A percentile compares a stretch with the other conserved stretches of the same genome.
These are phyloP conservation scores for Spergularia azorica DNA, from an alignment of 179 eudicot species.

Conservation along the genomic window DNA sequence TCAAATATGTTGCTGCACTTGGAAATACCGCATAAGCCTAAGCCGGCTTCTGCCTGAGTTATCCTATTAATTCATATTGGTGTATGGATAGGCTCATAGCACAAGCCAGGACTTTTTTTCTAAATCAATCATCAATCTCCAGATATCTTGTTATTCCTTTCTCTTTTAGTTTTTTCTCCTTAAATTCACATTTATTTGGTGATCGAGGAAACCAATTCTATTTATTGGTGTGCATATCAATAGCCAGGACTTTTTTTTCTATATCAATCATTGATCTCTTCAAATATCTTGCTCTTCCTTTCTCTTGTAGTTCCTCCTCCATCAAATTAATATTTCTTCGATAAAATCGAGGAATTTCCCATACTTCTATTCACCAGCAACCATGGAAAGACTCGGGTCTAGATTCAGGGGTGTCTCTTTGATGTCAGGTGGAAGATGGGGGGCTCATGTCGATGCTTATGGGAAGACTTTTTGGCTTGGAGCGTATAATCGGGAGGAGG, in stretches of 20 bases:
- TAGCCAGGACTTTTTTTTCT: too few species aligned
- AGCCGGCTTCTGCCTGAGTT: not conserved
- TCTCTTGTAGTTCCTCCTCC: too few species aligned
- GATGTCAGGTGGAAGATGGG: conserved; percentile 13
- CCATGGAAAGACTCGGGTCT: conserved; percentile 5
- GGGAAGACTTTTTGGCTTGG: conserved; percentile 4
- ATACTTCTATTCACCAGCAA: not conserved
- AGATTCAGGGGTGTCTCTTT: conserved; percentile 15
- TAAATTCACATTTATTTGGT: conserved; percentile 8
- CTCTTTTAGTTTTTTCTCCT: not conserved
- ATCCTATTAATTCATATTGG: conserved; percentile 10
- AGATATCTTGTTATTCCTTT: not conserved
- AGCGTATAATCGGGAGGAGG: not conserved
- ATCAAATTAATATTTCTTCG: too few species aligned
- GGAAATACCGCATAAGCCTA: not conserved
- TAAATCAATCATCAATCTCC: not conserved
- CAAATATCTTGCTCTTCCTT: too few species aligned
- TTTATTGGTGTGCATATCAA: too few species aligned
- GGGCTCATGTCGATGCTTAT: not conserved
- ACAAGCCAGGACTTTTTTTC: not conserved
- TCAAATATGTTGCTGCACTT: not conserved
- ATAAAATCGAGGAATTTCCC: too few species aligned
- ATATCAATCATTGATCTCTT: too few species aligned
- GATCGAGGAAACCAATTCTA: not conserved
- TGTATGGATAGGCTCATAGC: not conserved